Conservation (phyloP, 306 rosid genomes). For the Vigna nakashimae region DNA sequence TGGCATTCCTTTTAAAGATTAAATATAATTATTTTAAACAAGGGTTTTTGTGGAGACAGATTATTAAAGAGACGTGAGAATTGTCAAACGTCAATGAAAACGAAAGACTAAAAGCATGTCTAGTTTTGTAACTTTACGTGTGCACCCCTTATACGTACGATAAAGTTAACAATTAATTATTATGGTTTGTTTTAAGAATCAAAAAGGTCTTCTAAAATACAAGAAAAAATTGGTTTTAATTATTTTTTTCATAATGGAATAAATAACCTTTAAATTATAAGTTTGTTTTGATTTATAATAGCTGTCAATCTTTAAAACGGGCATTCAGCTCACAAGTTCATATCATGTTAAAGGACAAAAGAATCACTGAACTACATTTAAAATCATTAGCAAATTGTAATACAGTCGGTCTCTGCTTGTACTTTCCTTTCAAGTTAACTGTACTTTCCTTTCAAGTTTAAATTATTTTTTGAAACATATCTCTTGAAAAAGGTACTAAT, state of each 20-base stretch:
- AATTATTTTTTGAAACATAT: neutral
- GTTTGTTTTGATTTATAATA: neutral
- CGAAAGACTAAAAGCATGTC: too few relatives aligned
- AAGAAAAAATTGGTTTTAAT: too few relatives aligned
- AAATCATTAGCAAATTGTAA: neutral
- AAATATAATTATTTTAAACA: too few relatives aligned
- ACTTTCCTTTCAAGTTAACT: neutral
- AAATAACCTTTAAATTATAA: neutral
- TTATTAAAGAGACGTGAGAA: too few relatives aligned
- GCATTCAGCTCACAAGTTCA: neutral
- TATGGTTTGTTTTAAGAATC: neutral
- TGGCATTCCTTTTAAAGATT: too few relatives aligned
- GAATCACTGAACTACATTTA: neutral
- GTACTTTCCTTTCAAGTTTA: neutral
- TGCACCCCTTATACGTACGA: neutral
- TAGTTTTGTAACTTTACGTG: neutral
- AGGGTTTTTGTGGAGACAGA: too few relatives aligned
- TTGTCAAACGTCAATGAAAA: too few relatives aligned
- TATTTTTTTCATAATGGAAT: too few relatives aligned
- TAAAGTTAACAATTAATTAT: neutral
- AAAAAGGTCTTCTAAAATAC: too few relatives aligned
- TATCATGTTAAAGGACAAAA: neutral
- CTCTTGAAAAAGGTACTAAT: neutral
- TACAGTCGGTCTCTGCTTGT: neutral
- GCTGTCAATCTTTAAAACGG: neutral